Base-by-base conservation (phyloP, 805 yeast genomes). In the Ogataea nitratoaversa region DNA sequence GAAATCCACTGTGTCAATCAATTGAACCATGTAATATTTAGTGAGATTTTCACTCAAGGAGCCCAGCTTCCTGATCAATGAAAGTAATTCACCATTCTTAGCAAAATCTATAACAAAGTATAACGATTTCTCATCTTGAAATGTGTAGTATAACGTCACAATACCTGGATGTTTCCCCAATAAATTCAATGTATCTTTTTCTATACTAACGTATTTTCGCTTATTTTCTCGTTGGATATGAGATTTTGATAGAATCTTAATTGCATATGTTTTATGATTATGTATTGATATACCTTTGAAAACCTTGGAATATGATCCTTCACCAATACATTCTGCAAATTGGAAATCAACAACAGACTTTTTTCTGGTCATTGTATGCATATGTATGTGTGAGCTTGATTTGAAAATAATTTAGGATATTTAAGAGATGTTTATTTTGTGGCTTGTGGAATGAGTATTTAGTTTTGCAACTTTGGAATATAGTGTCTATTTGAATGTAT, bases 71-170 rank as follows among this genome's bases (percentile, higher is more conserved):
- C 90, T 79, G 38, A 93, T 80, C 38, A 91, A 70, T 1, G 88
- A 77, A 27, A 93, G 70, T 36, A 93, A 67, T 62, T 93, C 99
- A n/a, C 99, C 99, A 53, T 89, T 87, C 43, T 91, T 84, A 2
- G 98, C 98, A 57, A 81, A 85, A 62, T 93, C 98, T 39, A 93
- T 75, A 28, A 91, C 99, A 61, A 90, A 93, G 59, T 88, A 93
- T 29, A 93, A 67, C 25, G 88, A 82, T 43, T 79, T 75, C 33
- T 85, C 87, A 60, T 93, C 99, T 62, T 93, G 99, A 65, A 93
- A 93, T 1, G 99, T 93, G 63, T 85, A 93, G 63, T 87, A 86
- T 34, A 93, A 67, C 35, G 90, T 85, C 17, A 93, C 95, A 22
- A 93, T 84, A 1, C 99, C 99, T 0, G 97, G 96, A 57, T 93